Base-by-base conservation (phyloP, 2,329 filamentous ascomycete genomes). In the Dactylellina sp. region DNA sequence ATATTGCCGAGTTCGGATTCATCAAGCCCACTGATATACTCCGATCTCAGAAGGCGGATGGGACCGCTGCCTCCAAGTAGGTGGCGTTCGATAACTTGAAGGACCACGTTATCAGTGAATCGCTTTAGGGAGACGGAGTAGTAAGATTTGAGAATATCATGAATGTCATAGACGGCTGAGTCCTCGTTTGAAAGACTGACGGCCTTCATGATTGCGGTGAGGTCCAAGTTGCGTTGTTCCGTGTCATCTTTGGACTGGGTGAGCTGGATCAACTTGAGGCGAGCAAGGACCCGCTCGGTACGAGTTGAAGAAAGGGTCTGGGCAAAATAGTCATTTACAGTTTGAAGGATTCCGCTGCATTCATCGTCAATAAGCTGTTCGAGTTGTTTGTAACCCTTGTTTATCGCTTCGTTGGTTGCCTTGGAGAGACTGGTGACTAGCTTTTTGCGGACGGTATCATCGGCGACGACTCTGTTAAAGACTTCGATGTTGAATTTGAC, bases 61-160 rank as follows among this genome's bases (percentile, higher is more conserved):
- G 88, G 88, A 4, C 85, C 85, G 0, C 82, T 75, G 0, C 82
- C 77, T 0, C 85, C 84, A 0, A 91, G 81, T 70, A 83, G 83
- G 77, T 87, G 80, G 46, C 77, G 59, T 20, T 86, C 84, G 1
- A 86, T 81, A 0, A 84, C 86, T 75, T 90, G 88, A 72, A 85
- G 84, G 77, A 83, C 87, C 1, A 92, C 79, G 1, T 82, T 84
- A 76, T 91, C 89, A 1, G 89, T 84, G 66, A 91, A 89, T 0
- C 88, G 84, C 77, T 86, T 86, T 11, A 82, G 82, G 0, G 87
- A 83, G 0, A 89, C 85, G 24, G 86, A 83, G 81, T 91, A 91
- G 79, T 89, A 91, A 1, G 84, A 83, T 25, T 82, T 79, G 0
- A 91, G 81, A 0, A 86, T 85, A 70, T 90, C 85, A 63, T 89